Percentiles rank a stretch among this genome's conserved stretches.
Conservation (phyloP, 345 rosid species). For the Arabis alpina region DNA sequence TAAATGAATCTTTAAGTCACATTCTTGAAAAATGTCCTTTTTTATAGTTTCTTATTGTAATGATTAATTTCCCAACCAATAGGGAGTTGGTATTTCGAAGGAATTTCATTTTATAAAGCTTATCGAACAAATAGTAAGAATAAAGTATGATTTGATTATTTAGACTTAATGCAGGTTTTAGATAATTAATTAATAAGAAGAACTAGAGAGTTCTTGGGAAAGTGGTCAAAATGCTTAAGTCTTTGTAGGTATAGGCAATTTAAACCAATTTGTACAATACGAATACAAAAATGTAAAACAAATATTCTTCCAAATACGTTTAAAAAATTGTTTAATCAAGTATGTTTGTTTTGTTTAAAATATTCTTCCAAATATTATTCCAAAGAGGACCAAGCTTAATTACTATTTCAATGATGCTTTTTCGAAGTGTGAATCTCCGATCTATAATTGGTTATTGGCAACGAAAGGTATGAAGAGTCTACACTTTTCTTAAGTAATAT, state of each 20-base stretch:
- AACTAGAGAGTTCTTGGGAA: constrained; percentile 26
- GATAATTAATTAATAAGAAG: constrained; percentile 9
- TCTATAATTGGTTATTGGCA: too few species aligned
- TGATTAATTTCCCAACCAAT: constrained; percentile 29
- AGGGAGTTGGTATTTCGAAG: constrained; percentile 25
- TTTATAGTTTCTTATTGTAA: constrained; percentile 12
- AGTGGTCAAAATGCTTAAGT: constrained; percentile 40
- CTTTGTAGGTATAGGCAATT: constrained; percentile 26
- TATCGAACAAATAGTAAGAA: constrained; percentile 29
- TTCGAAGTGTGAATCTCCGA: too few species aligned
- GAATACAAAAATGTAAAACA: constrained; percentile 14
- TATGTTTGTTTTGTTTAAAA: too few species aligned
- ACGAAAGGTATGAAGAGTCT: too few species aligned
- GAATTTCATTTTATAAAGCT: constrained; percentile 18
- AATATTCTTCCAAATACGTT: constrained; percentile 10
- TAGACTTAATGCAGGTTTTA: constrained; percentile 23
- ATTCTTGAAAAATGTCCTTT: neutral
- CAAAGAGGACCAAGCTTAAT: too few species aligned
- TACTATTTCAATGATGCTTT: too few species aligned
- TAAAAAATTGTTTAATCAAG: too few species aligned
- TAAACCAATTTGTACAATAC: neutral
- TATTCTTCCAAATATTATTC: too few species aligned
- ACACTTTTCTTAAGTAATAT: too few species aligned
- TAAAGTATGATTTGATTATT: constrained; percentile 28
- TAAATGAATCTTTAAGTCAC: constrained; percentile 4